Evolutionary conservation across 2,329 filamentous ascomycete species (phyloP).

Genomic region (Pestalotiopsis sp.): DNA sequence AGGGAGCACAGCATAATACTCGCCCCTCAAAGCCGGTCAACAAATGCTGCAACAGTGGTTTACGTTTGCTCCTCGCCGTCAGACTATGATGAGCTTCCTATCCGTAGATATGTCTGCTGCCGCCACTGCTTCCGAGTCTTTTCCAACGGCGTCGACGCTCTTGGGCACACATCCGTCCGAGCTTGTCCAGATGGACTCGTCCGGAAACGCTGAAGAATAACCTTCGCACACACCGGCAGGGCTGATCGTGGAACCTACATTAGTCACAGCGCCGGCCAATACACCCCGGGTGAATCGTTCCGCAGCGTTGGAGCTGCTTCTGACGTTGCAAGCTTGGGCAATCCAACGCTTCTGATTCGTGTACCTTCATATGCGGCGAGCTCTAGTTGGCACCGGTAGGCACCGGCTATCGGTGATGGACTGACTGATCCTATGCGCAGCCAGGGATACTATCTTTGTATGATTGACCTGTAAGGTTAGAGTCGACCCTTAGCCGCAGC

Average conservation of each 20-base stretch:
- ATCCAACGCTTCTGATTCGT: constrained; percentile 11
- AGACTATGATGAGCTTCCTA: too few relatives aligned
- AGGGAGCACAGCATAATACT: too few relatives aligned
- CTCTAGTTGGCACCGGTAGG: constrained; percentile 1
- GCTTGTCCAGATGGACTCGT: not conserved
- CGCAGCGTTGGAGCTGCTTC: not conserved
- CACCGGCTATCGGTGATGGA: constrained; percentile 11
- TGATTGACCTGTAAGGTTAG: not conserved
- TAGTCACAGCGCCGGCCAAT: not conserved
- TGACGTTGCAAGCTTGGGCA: constrained; percentile 13
- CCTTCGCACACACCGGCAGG: not conserved
- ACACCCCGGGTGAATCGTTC: not conserved
- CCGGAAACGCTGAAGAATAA: not conserved
- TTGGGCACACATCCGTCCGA: too few relatives aligned
- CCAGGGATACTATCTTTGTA: not conserved
- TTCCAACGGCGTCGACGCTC: too few relatives aligned
- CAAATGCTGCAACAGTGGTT: too few relatives aligned
- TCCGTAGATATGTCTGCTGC: too few relatives aligned
- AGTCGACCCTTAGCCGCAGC: constrained; percentile 5
- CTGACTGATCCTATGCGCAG: not conserved
- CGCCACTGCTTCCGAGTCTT: too few relatives aligned
- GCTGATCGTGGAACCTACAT: not conserved
- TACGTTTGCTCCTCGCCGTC: too few relatives aligned
- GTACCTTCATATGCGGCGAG: not conserved
- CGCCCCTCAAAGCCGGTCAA: too few relatives aligned